phyloP scores from a whole-genome alignment of 228 moss, liverwort and hornwort species.

The Sphagnum magellanicum region DNA sequence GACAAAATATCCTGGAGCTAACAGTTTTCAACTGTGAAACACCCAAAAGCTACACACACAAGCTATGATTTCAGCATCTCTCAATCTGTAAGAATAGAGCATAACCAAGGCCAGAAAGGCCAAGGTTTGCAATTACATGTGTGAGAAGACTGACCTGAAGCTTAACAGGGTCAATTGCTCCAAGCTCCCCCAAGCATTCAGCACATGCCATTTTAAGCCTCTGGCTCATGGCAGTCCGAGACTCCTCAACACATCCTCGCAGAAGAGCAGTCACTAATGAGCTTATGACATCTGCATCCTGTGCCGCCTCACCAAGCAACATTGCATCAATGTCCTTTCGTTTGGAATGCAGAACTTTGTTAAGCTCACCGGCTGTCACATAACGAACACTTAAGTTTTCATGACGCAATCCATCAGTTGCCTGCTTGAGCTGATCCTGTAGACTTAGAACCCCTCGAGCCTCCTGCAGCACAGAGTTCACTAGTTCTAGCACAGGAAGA shows the following conservation, averaged over 20 bases:
- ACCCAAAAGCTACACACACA: no score
- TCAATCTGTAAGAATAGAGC: no score
- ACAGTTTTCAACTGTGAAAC: no score
- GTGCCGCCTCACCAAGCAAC: slow-evolving; percentile 74
- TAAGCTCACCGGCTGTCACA: slow-evolving; percentile 89
- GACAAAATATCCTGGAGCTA: no score
- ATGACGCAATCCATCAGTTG: slow-evolving; percentile 81
- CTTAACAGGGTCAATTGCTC: slow-evolving; percentile 97
- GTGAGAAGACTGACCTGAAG: slow-evolving; percentile 52
- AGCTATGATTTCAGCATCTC: no score
- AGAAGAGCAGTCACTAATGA: slow-evolving; percentile 72
- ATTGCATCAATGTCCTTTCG: slow-evolving; percentile 78
- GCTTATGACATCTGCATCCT: slow-evolving; percentile 81
- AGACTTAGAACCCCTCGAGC: slow-evolving; percentile 86
- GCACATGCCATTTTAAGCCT: slow-evolving; percentile 95
- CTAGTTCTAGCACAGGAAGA: slow-evolving; percentile 67
- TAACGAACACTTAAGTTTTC: slow-evolving; percentile 97
- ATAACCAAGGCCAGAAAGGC: no score
- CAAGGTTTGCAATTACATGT: no score
- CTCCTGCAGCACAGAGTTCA: slow-evolving; percentile 79
- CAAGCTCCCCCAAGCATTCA: slow-evolving; percentile 96
- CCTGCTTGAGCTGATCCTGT: slow-evolving; percentile 81
- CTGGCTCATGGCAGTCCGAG: slow-evolving; percentile 83
- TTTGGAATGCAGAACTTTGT: slow-evolving; percentile 74
- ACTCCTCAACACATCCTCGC: slow-evolving; percentile 93